Evolutionary conservation across 2,329 filamentous ascomycete genomes (phyloP), one percentile per base, ranked within the genome.

Genomic region (Rutstroemia sp.): DNA sequence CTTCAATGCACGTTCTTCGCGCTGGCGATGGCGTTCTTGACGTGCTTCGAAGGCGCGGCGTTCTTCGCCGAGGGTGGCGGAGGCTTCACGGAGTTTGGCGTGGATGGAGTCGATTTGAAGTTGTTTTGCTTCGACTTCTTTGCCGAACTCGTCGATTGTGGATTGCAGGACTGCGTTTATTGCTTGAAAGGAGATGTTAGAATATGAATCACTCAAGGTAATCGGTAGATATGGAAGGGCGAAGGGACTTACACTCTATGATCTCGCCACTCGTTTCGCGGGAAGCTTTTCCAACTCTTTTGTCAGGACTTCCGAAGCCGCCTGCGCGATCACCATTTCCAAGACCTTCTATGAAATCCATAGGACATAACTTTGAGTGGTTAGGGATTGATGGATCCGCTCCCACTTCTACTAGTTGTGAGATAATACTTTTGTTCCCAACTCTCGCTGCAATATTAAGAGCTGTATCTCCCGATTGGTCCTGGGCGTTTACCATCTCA

Each of bases 401-500:
- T 56, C 92, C 91, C 45, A 99, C 92, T 72, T 99, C 94, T 10
- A 97, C 78, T 34, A 99, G 77, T 69, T 99, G 94, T n/a, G 91
- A 92, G 57, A 97, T 95, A 65, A 99, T 96, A 65, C 90, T 95
- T 55, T 88, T 81, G 69, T 96, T 97, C 21, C 91, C 90, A 63
- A 96, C 95, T 59, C 94, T 81, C 1, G 94, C 92, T 2, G 92
- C 94, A 60, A 97, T 86, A 64, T 96, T 96, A 19, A 99, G 77
- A 0, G 94, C 94, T 0, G 94, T 99, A 68, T 99, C 95, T 0
- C 94, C 94, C 37, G 88, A 88, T 66, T 92, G 91, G 71, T 99
- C 94, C 65, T 92, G 88, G 0, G 92, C 87, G 66, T 99, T 97
- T 58, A 99, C 92, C 70, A 99, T 95, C 68, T 97, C 92, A 49